Conservation (phyloP, 257 asterid species). For the Nicotiana attenuata region DNA sequence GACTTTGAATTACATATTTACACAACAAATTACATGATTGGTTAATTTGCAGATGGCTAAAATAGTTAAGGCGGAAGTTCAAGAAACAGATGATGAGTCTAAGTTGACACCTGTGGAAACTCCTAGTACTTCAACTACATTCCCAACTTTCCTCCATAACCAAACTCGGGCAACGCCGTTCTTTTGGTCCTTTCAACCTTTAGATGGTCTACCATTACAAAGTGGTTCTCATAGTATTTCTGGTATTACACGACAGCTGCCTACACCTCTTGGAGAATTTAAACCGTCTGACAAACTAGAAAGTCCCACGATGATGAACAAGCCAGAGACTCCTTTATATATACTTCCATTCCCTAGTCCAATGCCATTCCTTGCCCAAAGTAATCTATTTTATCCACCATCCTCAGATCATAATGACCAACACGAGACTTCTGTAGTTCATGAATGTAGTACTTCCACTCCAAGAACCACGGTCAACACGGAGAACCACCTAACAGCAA, state of each 20-base stretch:
- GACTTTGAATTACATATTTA: not conserved
- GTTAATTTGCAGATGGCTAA: constrained; percentile 38
- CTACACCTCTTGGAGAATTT: constrained; percentile 1
- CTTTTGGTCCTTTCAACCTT: constrained; percentile 37
- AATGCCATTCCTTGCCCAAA: constrained; percentile 28
- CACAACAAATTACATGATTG: not conserved
- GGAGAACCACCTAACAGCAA: constrained; percentile 5
- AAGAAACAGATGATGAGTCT: constrained; percentile 15
- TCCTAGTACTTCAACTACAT: constrained; percentile 20
- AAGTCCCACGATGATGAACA: constrained; percentile 4
- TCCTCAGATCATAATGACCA: constrained; percentile 6
- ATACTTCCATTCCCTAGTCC: constrained; percentile 49
- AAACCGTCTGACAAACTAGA: constrained; percentile 27
- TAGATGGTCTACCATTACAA: constrained; percentile 23
- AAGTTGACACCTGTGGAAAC: constrained; percentile 2
- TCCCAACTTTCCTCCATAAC: constrained; percentile 15
- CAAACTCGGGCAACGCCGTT: constrained; percentile 39
- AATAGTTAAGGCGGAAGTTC: constrained; percentile 23
- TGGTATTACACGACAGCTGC: not conserved
- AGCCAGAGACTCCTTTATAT: constrained; percentile 27
- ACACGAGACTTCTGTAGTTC: not conserved
- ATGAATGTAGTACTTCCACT: constrained; percentile 18
- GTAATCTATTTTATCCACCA: not conserved
- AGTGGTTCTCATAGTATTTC: constrained; percentile 14
- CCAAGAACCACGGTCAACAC: constrained; percentile 3